Evolutionary conservation across 495 filamentous ascomycete genomes (phyloP).

Genomic region (Cercophora samala): DNA sequence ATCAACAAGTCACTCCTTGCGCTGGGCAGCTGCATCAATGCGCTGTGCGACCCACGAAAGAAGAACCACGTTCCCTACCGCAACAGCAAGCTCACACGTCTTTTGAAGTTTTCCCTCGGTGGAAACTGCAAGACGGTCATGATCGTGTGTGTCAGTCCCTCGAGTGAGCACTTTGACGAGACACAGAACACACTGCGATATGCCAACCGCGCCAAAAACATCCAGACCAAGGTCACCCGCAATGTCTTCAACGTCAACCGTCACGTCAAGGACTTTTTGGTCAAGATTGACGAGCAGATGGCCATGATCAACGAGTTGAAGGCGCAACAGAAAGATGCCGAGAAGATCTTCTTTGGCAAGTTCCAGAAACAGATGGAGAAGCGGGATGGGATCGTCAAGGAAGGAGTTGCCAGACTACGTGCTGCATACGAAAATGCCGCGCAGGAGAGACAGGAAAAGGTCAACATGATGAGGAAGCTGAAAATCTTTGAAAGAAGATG

Average conservation of each 20-base stretch:
- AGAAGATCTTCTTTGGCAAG: slow-evolving; percentile 79
- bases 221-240: slow-evolving; percentile 96
- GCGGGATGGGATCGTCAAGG: slow-evolving; percentile 70
- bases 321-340: slow-evolving; percentile 86
- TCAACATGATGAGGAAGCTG: slow-evolving; percentile 74
- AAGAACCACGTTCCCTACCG: slow-evolving; percentile 94
- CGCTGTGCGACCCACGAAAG: slow-evolving; percentile 90
- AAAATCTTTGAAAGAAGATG: slow-evolving; percentile 83
- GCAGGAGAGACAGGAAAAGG: slow-evolving; percentile 74
- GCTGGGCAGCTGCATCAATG: slow-evolving; percentile 97
- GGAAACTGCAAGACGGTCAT: slow-evolving; percentile 99
- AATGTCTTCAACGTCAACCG: slow-evolving; percentile 99
- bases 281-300: slow-evolving; percentile 97
- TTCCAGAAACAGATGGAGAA: slow-evolving; percentile 86
- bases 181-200: slow-evolving; percentile 98
- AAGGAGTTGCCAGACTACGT: slow-evolving; percentile 77
- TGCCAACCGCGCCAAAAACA: slow-evolving; percentile 97
- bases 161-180: slow-evolving; percentile 95
- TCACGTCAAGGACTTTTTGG: slow-evolving; percentile 96
- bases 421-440: slow-evolving; percentile 79
- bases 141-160: slow-evolving; percentile 98
- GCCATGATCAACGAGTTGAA: slow-evolving; percentile 90
- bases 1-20: slow-evolving; percentile 98
- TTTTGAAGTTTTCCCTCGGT: slow-evolving; percentile 95
- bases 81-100: slow-evolving; percentile 93